Conservation (phyloP, 768 basidiomycete genomes). For the Agrocybe pediades region DNA sequence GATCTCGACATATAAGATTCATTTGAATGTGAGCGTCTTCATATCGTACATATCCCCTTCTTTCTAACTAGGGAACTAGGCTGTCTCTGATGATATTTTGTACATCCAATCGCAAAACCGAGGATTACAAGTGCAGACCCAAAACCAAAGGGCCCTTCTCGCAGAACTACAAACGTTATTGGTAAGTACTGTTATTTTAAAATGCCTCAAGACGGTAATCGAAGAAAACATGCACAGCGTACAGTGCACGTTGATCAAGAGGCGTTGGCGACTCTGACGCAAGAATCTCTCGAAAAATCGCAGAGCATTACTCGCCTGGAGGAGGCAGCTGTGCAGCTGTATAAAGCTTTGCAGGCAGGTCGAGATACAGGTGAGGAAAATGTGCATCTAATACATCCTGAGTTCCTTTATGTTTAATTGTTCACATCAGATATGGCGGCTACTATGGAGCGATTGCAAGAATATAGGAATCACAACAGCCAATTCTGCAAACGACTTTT, state of each 20-base stretch:
- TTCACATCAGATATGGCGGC: constrained; percentile 95
- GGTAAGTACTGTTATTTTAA: constrained; percentile 39
- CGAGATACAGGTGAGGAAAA: constrained; percentile 72
- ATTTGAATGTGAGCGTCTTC: constrained; percentile 74
- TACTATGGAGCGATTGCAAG: constrained; percentile 88
- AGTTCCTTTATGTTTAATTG: neutral
- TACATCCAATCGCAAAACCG: constrained; percentile 97
- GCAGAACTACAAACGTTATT: constrained; percentile 86
- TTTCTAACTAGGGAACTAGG: constrained; percentile 45
- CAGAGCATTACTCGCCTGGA: constrained; percentile 79
- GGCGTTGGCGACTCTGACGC: constrained; percentile 73
- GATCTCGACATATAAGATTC: constrained; percentile 93
- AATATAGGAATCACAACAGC: constrained; percentile 85
- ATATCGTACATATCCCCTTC: neutral
- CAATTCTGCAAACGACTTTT: constrained; percentile 93
- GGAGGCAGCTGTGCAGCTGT: constrained; percentile 82
- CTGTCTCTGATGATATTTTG: constrained; percentile 91
- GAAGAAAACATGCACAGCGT: constrained; percentile 56
- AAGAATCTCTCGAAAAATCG: constrained; percentile 86
- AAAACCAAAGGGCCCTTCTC: constrained; percentile 88
- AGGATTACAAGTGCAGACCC: constrained; percentile 95
- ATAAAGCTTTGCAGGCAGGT: constrained; percentile 91
- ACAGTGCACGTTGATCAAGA: constrained; percentile 91
- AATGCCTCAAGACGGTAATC: neutral
- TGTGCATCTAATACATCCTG: neutral